Evolutionary conservation across 768 basidiomycete species (phyloP).

Genomic region (Lentinula raphanica): DNA sequence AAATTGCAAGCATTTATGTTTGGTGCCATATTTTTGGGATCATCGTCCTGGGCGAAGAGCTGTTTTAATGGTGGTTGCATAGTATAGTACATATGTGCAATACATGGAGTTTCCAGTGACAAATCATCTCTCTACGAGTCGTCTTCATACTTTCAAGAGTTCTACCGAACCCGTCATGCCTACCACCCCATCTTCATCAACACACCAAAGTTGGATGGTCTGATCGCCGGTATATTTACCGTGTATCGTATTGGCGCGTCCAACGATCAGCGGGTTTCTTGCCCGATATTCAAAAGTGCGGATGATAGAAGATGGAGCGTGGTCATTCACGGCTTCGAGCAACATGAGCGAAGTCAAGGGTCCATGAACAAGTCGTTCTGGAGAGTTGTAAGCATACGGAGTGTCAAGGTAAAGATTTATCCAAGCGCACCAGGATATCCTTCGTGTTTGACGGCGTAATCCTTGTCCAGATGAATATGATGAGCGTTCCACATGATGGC

Average conservation of each 20-base stretch:
- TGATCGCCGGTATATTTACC: slow-evolving; percentile 27
- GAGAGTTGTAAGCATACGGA: not conserved
- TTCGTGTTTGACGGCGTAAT: slow-evolving; percentile 60
- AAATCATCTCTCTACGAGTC: no score
- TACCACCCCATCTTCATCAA: slow-evolving; percentile 23
- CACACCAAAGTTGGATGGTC: slow-evolving; percentile 35
- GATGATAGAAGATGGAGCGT: slow-evolving; percentile 43
- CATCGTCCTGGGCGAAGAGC: no score
- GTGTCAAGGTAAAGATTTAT: not conserved
- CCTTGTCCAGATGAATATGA: slow-evolving; percentile 76
- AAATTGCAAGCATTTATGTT: no score
- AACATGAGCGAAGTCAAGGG: slow-evolving; percentile 79
- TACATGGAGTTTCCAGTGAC: no score
- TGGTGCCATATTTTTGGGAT: no score
- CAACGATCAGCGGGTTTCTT: slow-evolving; percentile 44
- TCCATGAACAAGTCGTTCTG: slow-evolving; percentile 82
- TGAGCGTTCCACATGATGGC: slow-evolving; percentile 86
- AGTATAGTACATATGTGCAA: no score
- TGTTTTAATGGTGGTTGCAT: no score
- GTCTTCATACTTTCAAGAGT: not conserved
- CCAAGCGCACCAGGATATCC: slow-evolving; percentile 57
- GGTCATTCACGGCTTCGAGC: slow-evolving; percentile 52
- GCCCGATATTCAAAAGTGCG: slow-evolving; percentile 57
- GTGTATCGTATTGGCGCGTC: slow-evolving; percentile 29
- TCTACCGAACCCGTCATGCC: slow-evolving; percentile 50